Base-by-base conservation (phyloP, 106 monocot species). In the Hemerocallis citrina region DNA sequence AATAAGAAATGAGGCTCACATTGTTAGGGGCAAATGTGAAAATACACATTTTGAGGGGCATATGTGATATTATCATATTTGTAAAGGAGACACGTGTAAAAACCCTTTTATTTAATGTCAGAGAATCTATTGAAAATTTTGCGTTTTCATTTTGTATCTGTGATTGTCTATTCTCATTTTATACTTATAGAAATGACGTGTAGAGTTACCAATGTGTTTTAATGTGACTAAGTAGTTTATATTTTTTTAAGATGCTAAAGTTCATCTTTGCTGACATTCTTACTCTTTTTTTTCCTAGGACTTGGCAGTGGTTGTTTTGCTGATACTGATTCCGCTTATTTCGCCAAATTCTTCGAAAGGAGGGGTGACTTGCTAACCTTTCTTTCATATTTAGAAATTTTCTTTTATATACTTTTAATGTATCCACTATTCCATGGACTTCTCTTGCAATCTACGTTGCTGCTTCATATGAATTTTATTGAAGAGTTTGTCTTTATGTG, bases 301-400 rank as follows among this genome's bases (percentile, higher is more conserved):
- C 63, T 68, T 96, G 64, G 96, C 91, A 36, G 96, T 96, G 68
- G 96, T 96, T 35, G 96, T 96, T 69, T 68, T 96, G 66, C 70
- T 96, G 72, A 96, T 96, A 71, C 59, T 96, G 23, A 96, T 96
- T 76, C 96, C 96, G 48, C 96, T 96, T 45, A 84, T 96, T 66
- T 96, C 96, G 64, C 96, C 96, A 43, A 96, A 88, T 34, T 96
- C 96, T 73, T 96, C 96, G 9, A 91, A 91, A 91, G 96, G 96
- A 84, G 96, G 89, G 96, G 96, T 96, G 82, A 67, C 23, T 36
- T 68, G 64, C 57, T 62, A 58, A 34, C 46, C 57, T 58, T 25
- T 2, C 7, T 38, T 48, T 28, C 30, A n/a, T 61, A 16, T 30
- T 51, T 47, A 23, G 15, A 28, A 22, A 19, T 58, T 35, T 12